Conservation (phyloP, 305 asterid genomes). For the Nicotiana rustica region DNA sequence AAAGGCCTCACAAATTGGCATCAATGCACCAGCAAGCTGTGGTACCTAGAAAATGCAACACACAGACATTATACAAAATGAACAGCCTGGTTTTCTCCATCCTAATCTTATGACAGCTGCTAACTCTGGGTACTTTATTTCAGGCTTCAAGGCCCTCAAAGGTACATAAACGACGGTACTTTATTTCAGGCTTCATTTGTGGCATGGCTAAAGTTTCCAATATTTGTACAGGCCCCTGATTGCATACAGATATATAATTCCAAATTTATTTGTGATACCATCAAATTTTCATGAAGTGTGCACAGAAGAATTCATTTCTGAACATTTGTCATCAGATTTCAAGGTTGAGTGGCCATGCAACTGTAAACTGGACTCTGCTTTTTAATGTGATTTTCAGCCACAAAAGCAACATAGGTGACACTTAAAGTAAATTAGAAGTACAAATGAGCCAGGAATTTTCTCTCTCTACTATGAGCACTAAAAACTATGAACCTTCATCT, state of each 20-base stretch:
- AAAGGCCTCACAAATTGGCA: constrained; percentile 95
- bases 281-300: not conserved
- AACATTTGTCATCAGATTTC: constrained; percentile 26
- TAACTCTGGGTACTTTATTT: constrained; percentile 11
- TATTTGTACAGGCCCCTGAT: not conserved
- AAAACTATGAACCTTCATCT: too few species aligned
- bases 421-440: not conserved
- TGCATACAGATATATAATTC: not conserved
- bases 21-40: constrained; percentile 92
- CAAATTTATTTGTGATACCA: constrained; percentile 12
- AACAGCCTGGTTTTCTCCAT: constrained; percentile 1
- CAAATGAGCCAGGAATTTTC: too few species aligned
- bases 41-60: constrained; percentile 71
- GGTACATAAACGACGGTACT: constrained; percentile 12
- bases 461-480: too few species aligned
- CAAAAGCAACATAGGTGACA: constrained; percentile 27
- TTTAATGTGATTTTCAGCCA: constrained; percentile 18
- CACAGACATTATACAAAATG: constrained; percentile 29
- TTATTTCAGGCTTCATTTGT: constrained; percentile 12
- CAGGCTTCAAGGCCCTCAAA: constrained; percentile 11
- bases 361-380: not conserved
- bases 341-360: constrained; percentile 11
- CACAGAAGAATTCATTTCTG: not conserved
- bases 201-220: not conserved
- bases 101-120: constrained; percentile 15